Conservation (phyloP, 73 alveolate genomes). For the Paramecium sexaurelia region DNA sequence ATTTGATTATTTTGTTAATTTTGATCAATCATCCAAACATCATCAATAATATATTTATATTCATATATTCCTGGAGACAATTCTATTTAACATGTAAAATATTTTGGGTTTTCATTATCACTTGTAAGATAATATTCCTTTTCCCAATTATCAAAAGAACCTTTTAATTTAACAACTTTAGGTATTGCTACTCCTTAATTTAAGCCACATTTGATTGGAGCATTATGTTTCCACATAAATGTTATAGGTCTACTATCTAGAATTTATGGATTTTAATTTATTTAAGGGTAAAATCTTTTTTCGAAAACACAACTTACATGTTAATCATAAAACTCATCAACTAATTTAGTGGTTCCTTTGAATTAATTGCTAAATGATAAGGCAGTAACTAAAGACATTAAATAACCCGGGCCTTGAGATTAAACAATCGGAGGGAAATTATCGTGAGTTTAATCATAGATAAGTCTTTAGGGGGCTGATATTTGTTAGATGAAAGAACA, state of each 20-base stretch:
- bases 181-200: neutral
- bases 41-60: conserved; percentile 86
- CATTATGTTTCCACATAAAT: neutral
- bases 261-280: neutral
- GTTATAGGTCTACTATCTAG: neutral
- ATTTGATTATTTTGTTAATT: conserved; percentile 73
- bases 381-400: neutral
- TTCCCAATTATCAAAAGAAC: conserved; percentile 56
- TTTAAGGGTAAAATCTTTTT: conserved; percentile 75
- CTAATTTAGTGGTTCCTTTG: conserved; percentile 91
- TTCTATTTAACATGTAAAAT: neutral
- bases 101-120: neutral
- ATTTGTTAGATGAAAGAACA: neutral
- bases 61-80: conserved; percentile 60
- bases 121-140: neutral
- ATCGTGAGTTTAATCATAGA: conserved; percentile 97
- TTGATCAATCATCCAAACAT: conserved; percentile 79
- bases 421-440: conserved; percentile 84
- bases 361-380: conserved; percentile 14
- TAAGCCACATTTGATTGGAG: neutral
- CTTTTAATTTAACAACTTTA: neutral
- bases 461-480: conserved; percentile 31
- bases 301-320: conserved; percentile 92
- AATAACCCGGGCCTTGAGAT: conserved; percentile 75
- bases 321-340: conserved; percentile 86